These are phyloP conservation scores for Colletotrichum falcatum DNA, from an alignment of 2,329 filamentous ascomycete genomes.

Conservation along the genomic window DNA sequence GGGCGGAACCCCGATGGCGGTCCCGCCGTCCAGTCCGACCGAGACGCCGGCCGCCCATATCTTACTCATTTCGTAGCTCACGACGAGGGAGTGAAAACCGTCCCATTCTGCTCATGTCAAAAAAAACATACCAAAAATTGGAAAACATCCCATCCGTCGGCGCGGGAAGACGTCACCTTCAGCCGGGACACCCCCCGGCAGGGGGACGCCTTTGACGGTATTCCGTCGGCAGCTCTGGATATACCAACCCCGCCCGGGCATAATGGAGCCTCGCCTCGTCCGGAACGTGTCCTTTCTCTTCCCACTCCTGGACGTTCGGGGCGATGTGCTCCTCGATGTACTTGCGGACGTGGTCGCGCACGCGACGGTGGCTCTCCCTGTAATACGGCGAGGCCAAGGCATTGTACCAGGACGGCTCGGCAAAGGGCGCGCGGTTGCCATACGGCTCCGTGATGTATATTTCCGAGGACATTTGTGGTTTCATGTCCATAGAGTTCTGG, in stretches of 20 bases:
- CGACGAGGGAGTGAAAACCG: conserved; percentile 66
- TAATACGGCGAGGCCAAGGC: conserved; percentile 65
- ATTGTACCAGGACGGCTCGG: conserved; percentile 48
- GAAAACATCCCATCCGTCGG: too few relatives aligned
- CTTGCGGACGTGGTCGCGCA: conserved; percentile 66
- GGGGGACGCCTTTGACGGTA: conserved; percentile 43
- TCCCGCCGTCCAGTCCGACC: conserved; percentile 68
- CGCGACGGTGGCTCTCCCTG: conserved; percentile 67
- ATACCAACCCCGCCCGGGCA: conserved; percentile 53
- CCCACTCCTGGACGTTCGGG: conserved; percentile 73
- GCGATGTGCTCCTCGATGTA: conserved; percentile 70
- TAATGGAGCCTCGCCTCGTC: conserved; percentile 52
- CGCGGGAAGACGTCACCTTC: conserved; percentile 41
- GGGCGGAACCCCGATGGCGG: conserved; percentile 72
- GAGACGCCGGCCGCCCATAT: conserved; percentile 65
- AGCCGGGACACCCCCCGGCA: background rate
- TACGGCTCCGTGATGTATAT: background rate
- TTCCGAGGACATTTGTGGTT: background rate
- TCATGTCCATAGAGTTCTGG: background rate
- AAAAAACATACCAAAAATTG: conserved; percentile 46
- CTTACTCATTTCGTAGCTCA: conserved; percentile 66
- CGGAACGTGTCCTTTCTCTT: conserved; percentile 66
- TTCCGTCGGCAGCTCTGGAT: conserved; percentile 50
- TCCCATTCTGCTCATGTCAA: conserved; percentile 62
- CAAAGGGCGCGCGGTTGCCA: conserved; percentile 16